Percentiles rank a stretch among this genome's conserved stretches.
Evolutionary conservation across 2,329 filamentous ascomycete species (phyloP).

Genomic region (Cordyceps cateniannulata): DNA sequence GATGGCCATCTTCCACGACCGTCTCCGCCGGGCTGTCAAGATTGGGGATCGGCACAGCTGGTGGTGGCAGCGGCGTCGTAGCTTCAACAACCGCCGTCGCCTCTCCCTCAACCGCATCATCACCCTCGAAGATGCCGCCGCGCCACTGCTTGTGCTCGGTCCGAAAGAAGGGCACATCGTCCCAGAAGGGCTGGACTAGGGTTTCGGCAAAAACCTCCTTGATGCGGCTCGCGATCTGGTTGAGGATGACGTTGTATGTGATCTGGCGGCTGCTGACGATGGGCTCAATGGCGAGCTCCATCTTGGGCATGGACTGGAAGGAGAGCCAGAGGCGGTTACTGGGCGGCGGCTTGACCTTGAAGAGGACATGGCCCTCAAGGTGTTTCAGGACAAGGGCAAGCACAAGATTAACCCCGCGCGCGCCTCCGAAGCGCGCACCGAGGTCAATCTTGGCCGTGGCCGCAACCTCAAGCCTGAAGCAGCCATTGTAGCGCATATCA

Average conservation of each 20-base stretch:
- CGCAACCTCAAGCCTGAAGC: conserved; percentile 81
- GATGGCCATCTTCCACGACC: not conserved
- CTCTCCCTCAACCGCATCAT: conserved; percentile 35
- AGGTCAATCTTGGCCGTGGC: conserved; percentile 91
- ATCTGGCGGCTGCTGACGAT: conserved; percentile 94
- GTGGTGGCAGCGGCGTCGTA: not conserved
- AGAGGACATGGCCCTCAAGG: conserved; percentile 74
- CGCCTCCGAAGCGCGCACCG: conserved; percentile 82
- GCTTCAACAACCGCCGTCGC: not conserved
- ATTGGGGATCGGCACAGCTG: not conserved
- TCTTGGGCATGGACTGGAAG: conserved; percentile 88
- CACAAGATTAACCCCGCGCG: conserved; percentile 77
- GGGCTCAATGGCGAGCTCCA: conserved; percentile 91
- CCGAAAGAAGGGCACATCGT: conserved; percentile 85
- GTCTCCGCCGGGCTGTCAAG: not conserved
- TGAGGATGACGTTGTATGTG: conserved; percentile 84
- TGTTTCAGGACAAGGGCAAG: conserved; percentile 80
- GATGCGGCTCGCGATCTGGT: conserved; percentile 91
- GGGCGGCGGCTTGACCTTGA: conserved; percentile 89
- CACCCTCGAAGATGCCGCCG: conserved; percentile 71
- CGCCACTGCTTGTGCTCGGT: conserved; percentile 72
- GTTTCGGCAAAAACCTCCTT: conserved; percentile 92
- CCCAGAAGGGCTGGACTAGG: conserved; percentile 89
- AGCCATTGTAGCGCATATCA: conserved; percentile 83
- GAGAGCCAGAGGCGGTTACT: conserved; percentile 96